A percentile compares a stretch with the other conserved stretches of the same genome.
These are phyloP conservation scores for Eucalyptus pauciflora DNA, from an alignment of 345 rosid species.

Conservation along the genomic window DNA sequence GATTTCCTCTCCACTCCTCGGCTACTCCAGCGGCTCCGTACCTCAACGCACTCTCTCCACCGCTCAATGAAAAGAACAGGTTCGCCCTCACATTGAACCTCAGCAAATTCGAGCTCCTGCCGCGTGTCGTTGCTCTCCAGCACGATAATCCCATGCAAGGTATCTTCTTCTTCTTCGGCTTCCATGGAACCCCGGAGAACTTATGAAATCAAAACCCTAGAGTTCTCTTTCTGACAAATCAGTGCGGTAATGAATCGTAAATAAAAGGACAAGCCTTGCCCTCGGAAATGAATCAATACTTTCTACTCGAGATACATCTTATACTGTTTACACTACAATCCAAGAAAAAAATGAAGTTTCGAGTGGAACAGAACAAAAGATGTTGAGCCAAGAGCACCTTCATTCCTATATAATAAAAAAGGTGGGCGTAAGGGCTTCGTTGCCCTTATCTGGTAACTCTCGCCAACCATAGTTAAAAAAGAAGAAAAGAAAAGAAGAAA, in stretches of 20 bases:
- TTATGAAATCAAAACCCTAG: not conserved
- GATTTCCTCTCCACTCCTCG: not conserved
- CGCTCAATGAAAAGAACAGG: not conserved
- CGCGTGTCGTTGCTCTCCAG: too few species aligned
- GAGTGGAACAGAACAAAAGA: too few species aligned
- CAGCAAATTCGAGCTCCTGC: not conserved
- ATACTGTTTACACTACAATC: too few species aligned
- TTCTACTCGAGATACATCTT: too few species aligned
- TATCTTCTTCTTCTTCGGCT: slow-evolving; percentile 29
- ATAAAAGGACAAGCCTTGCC: not conserved
- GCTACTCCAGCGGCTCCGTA: not conserved
- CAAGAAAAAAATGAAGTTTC: too few species aligned
- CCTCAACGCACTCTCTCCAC: not conserved
- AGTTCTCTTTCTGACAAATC: not conserved
- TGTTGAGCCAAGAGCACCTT: too few species aligned
- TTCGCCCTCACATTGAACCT: not conserved
- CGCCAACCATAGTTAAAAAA: fast-evolving
- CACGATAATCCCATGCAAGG: not conserved
- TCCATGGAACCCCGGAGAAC: slow-evolving; percentile 15
- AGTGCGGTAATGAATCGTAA: not conserved
- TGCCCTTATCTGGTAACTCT: too few species aligned
- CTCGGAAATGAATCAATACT: too few species aligned
- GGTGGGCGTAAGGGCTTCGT: too few species aligned
- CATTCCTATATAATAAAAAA: too few species aligned
- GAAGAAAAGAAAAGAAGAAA: too few species aligned